These are phyloP conservation scores for Hericium rajendrae DNA, from an alignment of 768 basidiomycete genomes.

Conservation along the genomic window DNA sequence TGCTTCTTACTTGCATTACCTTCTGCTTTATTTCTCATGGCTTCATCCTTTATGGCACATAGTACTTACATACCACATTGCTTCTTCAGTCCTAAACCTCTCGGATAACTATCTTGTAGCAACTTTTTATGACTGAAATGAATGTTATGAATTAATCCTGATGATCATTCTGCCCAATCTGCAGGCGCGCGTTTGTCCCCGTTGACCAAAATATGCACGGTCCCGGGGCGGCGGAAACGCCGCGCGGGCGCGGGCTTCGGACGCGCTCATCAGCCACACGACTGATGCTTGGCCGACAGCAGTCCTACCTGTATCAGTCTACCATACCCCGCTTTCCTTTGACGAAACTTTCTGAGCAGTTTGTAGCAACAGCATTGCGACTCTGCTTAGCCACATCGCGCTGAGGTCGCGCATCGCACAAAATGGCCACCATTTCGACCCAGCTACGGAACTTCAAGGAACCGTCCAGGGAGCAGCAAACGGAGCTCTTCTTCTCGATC, in stretches of 20 bases:
- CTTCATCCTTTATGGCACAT: neutral
- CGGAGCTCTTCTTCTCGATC: conserved; percentile 80
- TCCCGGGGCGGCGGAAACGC: no score
- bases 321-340: no score
- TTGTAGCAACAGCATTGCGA: neutral
- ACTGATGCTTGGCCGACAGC: neutral
- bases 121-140: neutral
- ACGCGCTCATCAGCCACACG: neutral
- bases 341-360: no score
- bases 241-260: no score
- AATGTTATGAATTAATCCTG: neutral
- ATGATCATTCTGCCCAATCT: no score
- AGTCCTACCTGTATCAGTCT: neutral
- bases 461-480: conserved; percentile 79
- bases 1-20: neutral
- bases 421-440: conserved; percentile 76
- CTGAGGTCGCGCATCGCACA: neutral
- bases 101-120: neutral
- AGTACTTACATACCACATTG: neutral
- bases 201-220: no score
- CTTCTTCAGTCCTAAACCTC: neutral
- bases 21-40: neutral
- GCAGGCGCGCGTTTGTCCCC: no score
- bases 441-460: conserved; percentile 89
- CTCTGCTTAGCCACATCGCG: neutral